Evolutionary conservation across 2,329 filamentous ascomycete genomes (phyloP).

Genomic region (Tolypocladium paradoxum): DNA sequence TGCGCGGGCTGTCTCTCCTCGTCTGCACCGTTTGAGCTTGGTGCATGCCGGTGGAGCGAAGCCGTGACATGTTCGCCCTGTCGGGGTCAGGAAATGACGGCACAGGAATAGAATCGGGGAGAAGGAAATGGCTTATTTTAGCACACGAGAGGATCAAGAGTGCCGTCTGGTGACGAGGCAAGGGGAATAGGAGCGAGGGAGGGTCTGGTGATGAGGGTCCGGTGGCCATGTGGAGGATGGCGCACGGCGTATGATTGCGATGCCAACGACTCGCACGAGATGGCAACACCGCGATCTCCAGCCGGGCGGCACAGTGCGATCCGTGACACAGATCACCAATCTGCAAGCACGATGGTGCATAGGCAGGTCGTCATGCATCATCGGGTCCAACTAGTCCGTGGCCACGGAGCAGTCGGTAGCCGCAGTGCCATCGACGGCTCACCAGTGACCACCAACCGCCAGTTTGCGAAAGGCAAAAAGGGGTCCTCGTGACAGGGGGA

Average conservation of each 20-base stretch:
- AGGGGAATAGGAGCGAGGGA: not conserved
- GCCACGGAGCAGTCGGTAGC: not conserved
- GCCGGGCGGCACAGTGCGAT: not conserved
- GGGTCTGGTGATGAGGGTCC: slow-evolving; percentile 1
- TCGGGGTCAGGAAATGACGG: not conserved
- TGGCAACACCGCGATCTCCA: not conserved
- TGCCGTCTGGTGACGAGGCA: not conserved
- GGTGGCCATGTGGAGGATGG: not conserved
- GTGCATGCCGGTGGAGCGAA: not conserved
- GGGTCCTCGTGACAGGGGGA: not conserved
- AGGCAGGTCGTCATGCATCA: not conserved
- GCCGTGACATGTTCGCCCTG: not conserved
- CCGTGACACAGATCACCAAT: not conserved
- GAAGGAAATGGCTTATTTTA: not conserved
- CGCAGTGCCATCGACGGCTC: not conserved
- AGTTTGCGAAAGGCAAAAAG: not conserved
- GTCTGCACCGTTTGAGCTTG: not conserved
- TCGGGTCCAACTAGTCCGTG: not conserved
- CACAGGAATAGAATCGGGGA: not conserved
- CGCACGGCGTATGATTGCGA: not conserved
- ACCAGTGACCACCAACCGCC: not conserved
- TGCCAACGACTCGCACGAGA: not conserved
- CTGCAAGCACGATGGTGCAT: not conserved
- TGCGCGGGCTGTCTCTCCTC: not conserved
- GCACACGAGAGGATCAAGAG: not conserved